These are phyloP conservation scores for Xanthoparmelia taractica DNA, from an alignment of 495 filamentous ascomycete genomes.

Conservation along the genomic window DNA sequence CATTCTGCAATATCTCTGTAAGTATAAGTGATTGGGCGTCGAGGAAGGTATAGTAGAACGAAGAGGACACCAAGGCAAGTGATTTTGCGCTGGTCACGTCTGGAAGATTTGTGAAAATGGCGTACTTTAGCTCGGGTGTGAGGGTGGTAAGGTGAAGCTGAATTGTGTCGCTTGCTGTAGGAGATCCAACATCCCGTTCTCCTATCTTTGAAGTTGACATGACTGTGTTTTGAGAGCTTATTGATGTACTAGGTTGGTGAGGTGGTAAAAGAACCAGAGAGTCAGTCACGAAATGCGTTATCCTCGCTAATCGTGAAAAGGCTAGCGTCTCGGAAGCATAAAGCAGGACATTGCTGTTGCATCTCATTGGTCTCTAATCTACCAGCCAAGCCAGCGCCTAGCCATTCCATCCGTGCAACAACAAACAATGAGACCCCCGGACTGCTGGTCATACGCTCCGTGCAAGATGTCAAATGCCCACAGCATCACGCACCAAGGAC, in stretches of 20 bases:
- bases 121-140: neutral
- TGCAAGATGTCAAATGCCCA: neutral
- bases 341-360: too few species aligned
- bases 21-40: neutral
- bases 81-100: neutral
- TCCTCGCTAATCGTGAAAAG: neutral
- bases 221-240: neutral
- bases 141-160: neutral
- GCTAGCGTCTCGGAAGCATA: neutral
- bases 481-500: neutral
- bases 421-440: too few species aligned
- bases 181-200: neutral
- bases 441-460: neutral
- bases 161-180: neutral
- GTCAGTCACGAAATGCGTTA: neutral
- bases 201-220: neutral
- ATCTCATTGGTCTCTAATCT: too few species aligned
- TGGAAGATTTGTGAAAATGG: neutral
- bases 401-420: too few species aligned
- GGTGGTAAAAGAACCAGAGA: too few species aligned
- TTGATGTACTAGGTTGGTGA: neutral
- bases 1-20: neutral
- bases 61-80: neutral
- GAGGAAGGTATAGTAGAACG: neutral
- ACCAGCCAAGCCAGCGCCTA: too few species aligned